Evolutionary conservation across 176 grass and related monocot genomes (phyloP).

Genomic region (Olyra latifolia): DNA sequence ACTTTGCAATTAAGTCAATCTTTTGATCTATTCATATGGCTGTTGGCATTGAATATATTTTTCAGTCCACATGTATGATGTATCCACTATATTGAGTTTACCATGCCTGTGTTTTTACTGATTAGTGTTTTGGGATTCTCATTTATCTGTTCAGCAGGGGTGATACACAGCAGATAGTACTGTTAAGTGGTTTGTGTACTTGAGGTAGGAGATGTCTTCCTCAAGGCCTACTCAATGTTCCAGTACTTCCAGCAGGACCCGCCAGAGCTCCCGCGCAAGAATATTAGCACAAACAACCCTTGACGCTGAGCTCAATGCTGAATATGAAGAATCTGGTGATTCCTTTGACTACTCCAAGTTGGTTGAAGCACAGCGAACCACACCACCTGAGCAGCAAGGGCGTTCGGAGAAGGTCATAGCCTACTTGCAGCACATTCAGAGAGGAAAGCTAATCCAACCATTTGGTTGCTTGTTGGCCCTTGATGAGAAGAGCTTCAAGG

Average conservation of each 20-base stretch:
- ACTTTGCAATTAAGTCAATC: not conserved
- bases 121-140: constrained; percentile 4
- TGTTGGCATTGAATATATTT: not conserved
- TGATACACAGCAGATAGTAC: not conserved
- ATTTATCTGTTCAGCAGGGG: constrained; percentile 17
- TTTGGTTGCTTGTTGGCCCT: constrained; percentile 87
- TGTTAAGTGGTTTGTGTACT: constrained; percentile 13
- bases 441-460: constrained; percentile 69
- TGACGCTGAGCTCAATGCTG: constrained; percentile 78
- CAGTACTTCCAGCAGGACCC: constrained; percentile 52
- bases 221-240: constrained; percentile 48
- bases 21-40: not conserved
- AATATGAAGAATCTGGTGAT: constrained; percentile 78
- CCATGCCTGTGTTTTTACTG: constrained; percentile 17
- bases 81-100: not conserved
- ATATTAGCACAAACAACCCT: constrained; percentile 83
- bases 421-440: constrained; percentile 91
- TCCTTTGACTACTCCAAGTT: constrained; percentile 87
- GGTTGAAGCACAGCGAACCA: constrained; percentile 44
- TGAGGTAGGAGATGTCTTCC: constrained; percentile 61
- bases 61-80: not conserved
- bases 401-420: constrained; percentile 73
- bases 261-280: constrained; percentile 58
- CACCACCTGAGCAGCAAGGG: constrained; percentile 21
- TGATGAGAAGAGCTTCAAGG: constrained; percentile 75